phyloP scores from a whole-genome alignment of 257 asterid genomes.

The Plantago major region DNA sequence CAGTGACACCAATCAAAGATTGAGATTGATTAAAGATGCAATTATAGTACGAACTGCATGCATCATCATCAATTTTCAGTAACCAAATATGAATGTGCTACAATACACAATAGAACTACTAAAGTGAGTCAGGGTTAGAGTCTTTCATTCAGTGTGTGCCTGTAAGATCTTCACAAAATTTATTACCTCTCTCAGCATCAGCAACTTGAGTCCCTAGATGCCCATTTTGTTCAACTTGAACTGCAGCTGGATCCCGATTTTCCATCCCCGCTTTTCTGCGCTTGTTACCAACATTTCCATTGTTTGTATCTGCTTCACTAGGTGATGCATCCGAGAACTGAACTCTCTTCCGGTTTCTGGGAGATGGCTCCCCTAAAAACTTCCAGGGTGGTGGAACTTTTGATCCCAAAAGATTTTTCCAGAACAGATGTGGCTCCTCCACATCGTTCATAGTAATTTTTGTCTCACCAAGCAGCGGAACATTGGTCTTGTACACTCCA shows the following conservation, averaged over 20 bases:
- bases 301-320: constrained; percentile 26
- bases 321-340: constrained; percentile 38
- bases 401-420: constrained; percentile 70
- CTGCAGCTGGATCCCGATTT: constrained; percentile 27
- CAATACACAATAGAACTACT: neutral
- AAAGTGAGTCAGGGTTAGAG: constrained; percentile 1
- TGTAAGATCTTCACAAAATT: constrained; percentile 7
- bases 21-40: constrained; percentile 26
- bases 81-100: neutral
- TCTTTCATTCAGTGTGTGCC: constrained; percentile 9
- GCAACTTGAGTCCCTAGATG: constrained; percentile 17
- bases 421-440: constrained; percentile 59
- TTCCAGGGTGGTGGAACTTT: constrained; percentile 65
- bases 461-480: constrained; percentile 61
- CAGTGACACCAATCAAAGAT: constrained; percentile 13
- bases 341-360: constrained; percentile 73
- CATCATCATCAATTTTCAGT: constrained; percentile 20
- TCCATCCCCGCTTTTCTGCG: constrained; percentile 45
- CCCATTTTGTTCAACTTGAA: constrained; percentile 27
- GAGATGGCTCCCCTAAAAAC: constrained; percentile 35
- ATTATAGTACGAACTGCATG: constrained; percentile 32
- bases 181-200: constrained; percentile 33
- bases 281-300: constrained; percentile 48
- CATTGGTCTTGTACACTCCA: constrained; percentile 40
- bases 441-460: constrained; percentile 38